Percentiles rank a stretch among this genome's conserved stretches.
Conservation (phyloP, 2,329 filamentous ascomycete species). For the Pleoardoris graminearum region DNA sequence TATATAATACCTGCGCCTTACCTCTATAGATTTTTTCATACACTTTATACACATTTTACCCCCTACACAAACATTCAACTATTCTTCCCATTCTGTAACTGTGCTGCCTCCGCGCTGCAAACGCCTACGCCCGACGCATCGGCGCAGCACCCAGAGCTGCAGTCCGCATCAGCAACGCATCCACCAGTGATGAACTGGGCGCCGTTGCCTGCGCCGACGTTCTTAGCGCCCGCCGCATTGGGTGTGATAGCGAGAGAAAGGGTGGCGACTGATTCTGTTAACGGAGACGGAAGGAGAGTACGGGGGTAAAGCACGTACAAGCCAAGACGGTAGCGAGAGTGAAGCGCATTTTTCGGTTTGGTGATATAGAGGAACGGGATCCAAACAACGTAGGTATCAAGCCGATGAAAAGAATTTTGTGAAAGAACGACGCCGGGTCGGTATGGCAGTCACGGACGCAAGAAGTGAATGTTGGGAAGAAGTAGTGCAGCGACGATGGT, state of each 20-base stretch:
- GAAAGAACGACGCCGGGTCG: constrained; percentile 38
- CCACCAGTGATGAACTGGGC: constrained; percentile 39
- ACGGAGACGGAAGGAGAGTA: not conserved
- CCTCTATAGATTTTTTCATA: no score
- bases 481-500: constrained; percentile 8
- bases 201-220: constrained; percentile 32
- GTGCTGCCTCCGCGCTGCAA: constrained; percentile 34
- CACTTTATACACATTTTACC: no score
- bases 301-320: constrained; percentile 8
- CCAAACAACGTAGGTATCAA: constrained; percentile 1
- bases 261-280: constrained; percentile 12
- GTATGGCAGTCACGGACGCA: constrained; percentile 36
- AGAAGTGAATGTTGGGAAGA: constrained; percentile 15
- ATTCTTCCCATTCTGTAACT: constrained; percentile 36
- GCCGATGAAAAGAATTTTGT: constrained; percentile 14
- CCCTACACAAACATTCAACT: constrained; percentile 34
- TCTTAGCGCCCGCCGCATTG: constrained; percentile 33
- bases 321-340: constrained; percentile 21
- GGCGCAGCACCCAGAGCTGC: constrained; percentile 32
- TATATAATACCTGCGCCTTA: no score
- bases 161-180: constrained; percentile 35
- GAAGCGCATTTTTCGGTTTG: constrained; percentile 24
- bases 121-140: constrained; percentile 29
- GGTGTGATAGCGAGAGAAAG: constrained; percentile 22
- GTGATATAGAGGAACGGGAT: no score